phyloP scores from a whole-genome alignment of 2,329 filamentous ascomycete genomes.

The Neonectria coccinea region DNA sequence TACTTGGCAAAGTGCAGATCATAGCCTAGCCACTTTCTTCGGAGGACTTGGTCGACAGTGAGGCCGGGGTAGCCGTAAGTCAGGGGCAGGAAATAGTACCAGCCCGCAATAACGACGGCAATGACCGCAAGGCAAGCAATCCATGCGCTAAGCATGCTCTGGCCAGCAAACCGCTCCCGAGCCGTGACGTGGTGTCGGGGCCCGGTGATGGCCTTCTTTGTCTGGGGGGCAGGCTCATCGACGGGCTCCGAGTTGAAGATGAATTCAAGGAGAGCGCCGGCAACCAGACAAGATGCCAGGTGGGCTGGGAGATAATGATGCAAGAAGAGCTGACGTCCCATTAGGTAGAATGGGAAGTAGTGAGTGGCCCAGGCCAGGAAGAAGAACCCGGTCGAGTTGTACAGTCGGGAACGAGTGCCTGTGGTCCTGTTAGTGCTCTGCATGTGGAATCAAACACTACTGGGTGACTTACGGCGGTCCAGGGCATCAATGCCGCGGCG shows the following conservation, averaged over 20 bases:
- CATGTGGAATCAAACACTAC: background rate
- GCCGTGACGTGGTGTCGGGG: conserved; percentile 77
- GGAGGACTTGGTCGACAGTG: conserved; percentile 79
- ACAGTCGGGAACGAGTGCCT: conserved; percentile 92
- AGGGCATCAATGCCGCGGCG: conserved; percentile 93
- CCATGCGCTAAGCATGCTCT: conserved; percentile 84
- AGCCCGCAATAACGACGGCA: conserved; percentile 76
- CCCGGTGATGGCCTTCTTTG: conserved; percentile 59
- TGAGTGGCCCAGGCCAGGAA: conserved; percentile 98
- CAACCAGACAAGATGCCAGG: conserved; percentile 88
- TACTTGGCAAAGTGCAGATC: conserved; percentile 99
- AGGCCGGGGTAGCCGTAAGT: conserved; percentile 96
- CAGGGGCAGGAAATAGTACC: conserved; percentile 93
- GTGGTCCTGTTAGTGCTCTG: conserved; percentile 47
- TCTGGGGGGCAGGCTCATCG: conserved; percentile 64
- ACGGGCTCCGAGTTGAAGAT: conserved; percentile 90
- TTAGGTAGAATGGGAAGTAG: conserved; percentile 97
- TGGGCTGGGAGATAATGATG: conserved; percentile 98
- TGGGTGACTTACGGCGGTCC: conserved; percentile 81
- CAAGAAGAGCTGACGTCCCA: conserved; percentile 97
- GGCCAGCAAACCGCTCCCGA: conserved; percentile 81
- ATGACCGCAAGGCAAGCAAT: conserved; percentile 79
- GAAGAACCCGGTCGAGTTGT: conserved; percentile 99
- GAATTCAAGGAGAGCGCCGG: conserved; percentile 93
- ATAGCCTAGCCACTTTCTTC: conserved; percentile 95